A percentile compares a stretch with the other conserved stretches of the same genome.
These are phyloP conservation scores for Trichoderma koningiopsis DNA, from an alignment of 2,329 filamentous ascomycete genomes.

Conservation along the genomic window DNA sequence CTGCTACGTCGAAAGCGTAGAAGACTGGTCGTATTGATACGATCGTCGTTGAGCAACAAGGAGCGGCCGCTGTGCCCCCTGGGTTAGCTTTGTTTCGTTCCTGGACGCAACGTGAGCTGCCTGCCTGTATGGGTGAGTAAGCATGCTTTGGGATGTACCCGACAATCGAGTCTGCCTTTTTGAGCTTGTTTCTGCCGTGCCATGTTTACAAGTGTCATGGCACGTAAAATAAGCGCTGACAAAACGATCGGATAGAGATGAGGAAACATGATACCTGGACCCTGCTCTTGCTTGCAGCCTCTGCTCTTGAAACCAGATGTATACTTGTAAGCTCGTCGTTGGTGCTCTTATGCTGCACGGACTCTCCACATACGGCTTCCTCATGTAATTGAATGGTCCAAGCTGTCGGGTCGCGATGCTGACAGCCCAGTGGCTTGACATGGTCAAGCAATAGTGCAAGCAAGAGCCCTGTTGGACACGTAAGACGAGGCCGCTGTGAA, in stretches of 20 bases:
- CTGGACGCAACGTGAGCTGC: neutral
- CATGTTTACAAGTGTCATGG: neutral
- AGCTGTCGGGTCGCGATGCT: slow-evolving; percentile 20
- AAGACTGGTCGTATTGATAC: neutral
- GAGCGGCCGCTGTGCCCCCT: neutral
- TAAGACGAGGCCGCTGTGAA: neutral
- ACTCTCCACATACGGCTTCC: neutral
- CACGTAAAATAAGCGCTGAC: neutral
- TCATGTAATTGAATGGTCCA: slow-evolving; percentile 13
- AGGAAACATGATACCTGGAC: neutral
- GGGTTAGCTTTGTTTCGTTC: neutral
- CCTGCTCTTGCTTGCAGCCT: neutral
- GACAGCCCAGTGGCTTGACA: neutral
- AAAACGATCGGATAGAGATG: neutral
- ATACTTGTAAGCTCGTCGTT: slow-evolving; percentile 3
- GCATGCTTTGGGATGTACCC: neutral
- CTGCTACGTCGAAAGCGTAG: neutral
- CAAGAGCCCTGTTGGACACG: neutral
- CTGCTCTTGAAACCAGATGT: slow-evolving; percentile 8
- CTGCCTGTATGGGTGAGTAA: neutral
- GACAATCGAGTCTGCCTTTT: neutral
- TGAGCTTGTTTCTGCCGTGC: neutral
- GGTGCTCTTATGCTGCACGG: neutral
- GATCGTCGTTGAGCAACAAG: neutral
- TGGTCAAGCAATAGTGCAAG: neutral